phyloP scores from a whole-genome alignment of 2,329 filamentous ascomycete genomes.

The Ceratocystis variospora region DNA sequence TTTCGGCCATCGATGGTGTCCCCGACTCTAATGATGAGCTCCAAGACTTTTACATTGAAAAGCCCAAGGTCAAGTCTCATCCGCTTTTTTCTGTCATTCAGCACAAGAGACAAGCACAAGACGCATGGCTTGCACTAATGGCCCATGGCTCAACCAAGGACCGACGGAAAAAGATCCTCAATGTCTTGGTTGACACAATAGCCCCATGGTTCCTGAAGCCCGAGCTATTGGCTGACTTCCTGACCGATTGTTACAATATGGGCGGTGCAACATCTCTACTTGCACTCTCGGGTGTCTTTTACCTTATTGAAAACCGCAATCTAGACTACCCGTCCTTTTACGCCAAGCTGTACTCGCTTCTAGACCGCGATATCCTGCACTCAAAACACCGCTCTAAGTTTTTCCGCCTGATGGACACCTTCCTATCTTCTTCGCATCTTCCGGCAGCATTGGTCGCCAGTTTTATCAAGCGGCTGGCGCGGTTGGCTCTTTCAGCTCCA shows the following conservation, averaged over 20 bases:
- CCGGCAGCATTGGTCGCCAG: constrained; percentile 82
- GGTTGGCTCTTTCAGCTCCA: constrained; percentile 74
- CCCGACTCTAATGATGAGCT: constrained; percentile 54
- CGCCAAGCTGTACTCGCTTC: constrained; percentile 78
- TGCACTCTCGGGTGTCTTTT: constrained; percentile 84
- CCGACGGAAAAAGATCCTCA: constrained; percentile 66
- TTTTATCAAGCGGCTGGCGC: constrained; percentile 85
- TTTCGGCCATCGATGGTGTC: constrained; percentile 55
- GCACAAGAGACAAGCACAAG: constrained; percentile 69
- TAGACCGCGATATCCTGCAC: constrained; percentile 75
- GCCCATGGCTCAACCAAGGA: constrained; percentile 50
- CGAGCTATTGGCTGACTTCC: constrained; percentile 85
- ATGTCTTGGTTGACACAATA: constrained; percentile 61
- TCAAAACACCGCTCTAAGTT: constrained; percentile 89
- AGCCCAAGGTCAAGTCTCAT: constrained; percentile 54
- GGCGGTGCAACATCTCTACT: constrained; percentile 79
- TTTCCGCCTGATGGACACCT: constrained; percentile 82
- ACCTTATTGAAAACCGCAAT: constrained; percentile 84
- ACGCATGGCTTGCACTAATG: constrained; percentile 73
- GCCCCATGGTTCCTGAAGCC: constrained; percentile 81
- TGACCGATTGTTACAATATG: constrained; percentile 83
- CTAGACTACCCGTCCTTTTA: constrained; percentile 95
- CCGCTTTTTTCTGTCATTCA: constrained; percentile 49
- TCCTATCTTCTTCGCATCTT: constrained; percentile 81
- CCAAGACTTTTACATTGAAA: constrained; percentile 51